phyloP scores from a whole-genome alignment of 2,329 filamentous ascomycete species.

The Emericellopsis atlantica region DNA sequence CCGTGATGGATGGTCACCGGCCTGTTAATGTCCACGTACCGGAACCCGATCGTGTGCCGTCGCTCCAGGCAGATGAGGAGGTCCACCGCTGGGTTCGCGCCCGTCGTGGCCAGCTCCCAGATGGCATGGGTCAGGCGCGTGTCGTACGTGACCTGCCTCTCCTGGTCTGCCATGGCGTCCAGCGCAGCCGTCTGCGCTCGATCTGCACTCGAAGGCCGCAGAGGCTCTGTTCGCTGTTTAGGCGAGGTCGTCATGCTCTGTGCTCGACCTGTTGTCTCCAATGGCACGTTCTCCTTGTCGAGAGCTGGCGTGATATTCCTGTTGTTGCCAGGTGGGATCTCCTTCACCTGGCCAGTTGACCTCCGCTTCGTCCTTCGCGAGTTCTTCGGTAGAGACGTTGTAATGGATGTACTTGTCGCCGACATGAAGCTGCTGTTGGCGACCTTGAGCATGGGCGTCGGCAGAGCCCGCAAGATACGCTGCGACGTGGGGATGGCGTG shows the following conservation, averaged over 20 bases:
- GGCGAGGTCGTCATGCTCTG: background rate
- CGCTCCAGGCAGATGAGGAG: conserved; percentile 86
- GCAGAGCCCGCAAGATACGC: conserved; percentile 77
- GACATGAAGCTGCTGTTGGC: conserved; percentile 95
- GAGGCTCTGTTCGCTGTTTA: background rate
- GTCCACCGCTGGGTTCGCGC: conserved; percentile 89
- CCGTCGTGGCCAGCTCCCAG: conserved; percentile 83
- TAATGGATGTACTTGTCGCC: conserved; percentile 76
- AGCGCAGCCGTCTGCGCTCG: conserved; percentile 30
- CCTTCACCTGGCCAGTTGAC: conserved; percentile 25
- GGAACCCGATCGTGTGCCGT: conserved; percentile 82
- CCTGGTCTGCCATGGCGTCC: conserved; percentile 52
- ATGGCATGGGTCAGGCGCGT: conserved; percentile 80
- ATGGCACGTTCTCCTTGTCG: conserved; percentile 37
- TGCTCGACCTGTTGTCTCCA: conserved; percentile 5
- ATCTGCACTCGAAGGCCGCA: background rate
- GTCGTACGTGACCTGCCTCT: conserved; percentile 68
- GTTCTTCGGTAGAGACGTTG: conserved; percentile 60
- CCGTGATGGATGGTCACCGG: conserved; percentile 92
- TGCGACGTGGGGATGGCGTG: conserved; percentile 87
- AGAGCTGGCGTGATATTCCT: conserved; percentile 22
- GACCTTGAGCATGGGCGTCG: conserved; percentile 81
- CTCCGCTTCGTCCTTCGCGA: conserved; percentile 49
- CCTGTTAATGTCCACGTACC: conserved; percentile 90
- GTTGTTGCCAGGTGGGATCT: conserved; percentile 17